Evolutionary conservation across 2,329 filamentous ascomycete species (phyloP).

Genomic region (Alternaria gansuensis): DNA sequence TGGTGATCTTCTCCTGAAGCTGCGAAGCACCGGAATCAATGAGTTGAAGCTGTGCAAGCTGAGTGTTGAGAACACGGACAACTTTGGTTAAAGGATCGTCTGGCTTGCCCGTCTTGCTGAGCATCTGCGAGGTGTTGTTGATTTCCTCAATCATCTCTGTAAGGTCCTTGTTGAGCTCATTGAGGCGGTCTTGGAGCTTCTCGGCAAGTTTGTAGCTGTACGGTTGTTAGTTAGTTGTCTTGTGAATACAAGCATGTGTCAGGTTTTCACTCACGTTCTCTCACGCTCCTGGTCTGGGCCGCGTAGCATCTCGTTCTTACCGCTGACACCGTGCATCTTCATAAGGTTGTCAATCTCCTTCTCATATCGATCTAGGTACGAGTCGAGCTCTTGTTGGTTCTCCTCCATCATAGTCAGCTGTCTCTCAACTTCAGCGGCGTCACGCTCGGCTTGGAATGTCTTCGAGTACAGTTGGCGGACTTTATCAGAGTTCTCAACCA

Average conservation of each 20-base stretch:
- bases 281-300: slow-evolving; percentile 96
- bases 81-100: slow-evolving; percentile 78
- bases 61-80: slow-evolving; percentile 91
- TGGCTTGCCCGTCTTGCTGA: slow-evolving; percentile 88
- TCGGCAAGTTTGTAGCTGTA: slow-evolving; percentile 85
- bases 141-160: slow-evolving; percentile 98
- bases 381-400: slow-evolving; percentile 88
- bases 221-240: slow-evolving; percentile 18
- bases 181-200: slow-evolving; percentile 86
- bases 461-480: slow-evolving; percentile 92
- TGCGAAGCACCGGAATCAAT: slow-evolving; percentile 87
- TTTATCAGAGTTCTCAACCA: slow-evolving; percentile 94
- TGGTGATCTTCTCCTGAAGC: slow-evolving; percentile 81
- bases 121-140: slow-evolving; percentile 86
- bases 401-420: slow-evolving; percentile 89
- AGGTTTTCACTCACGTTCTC: slow-evolving; percentile 71
- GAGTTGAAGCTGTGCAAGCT: slow-evolving; percentile 89
- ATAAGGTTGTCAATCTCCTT: slow-evolving; percentile 90
- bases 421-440: slow-evolving; percentile 91
- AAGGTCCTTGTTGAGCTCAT: slow-evolving; percentile 92
- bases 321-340: slow-evolving; percentile 77
- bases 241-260: not conserved
- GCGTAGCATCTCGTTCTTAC: slow-evolving; percentile 73
- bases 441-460: slow-evolving; percentile 92
- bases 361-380: slow-evolving; percentile 91